Evolutionary conservation across 1,284 basidiomycete genomes (phyloP), one percentile per base, ranked within the genome.

Genomic region (Neonothopanus nambi): DNA sequence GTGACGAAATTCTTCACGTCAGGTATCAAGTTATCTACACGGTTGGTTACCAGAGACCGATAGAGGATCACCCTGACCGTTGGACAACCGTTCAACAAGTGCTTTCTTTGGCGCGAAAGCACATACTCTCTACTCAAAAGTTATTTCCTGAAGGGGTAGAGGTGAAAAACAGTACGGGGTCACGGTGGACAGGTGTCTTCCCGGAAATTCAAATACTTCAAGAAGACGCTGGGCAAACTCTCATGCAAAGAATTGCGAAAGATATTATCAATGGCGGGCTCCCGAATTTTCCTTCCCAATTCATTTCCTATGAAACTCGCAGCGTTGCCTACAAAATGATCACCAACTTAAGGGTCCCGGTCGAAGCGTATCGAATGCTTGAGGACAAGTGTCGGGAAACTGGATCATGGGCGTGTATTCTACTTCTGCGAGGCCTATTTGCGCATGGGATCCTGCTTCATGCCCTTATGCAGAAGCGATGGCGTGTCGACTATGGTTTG

Each of bases 51-150:
- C 75, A 77, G 44, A 53, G 51, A 30, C 63, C 70, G 1, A 53
- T 80, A 15, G 73, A 81, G 28, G 70, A 70, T 26, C 68, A 69
- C 36, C 77, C 79, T 0, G 65, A 77, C 47, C 73, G 81, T 42
- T 82, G 81, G 80, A 62, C 55, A 0, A 74, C 64, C 1, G 67
- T 68, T 0, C 72, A 81, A 52, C 65, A 77, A 17, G 47, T 80
- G 2, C 63, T 81, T 3, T 52, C 58, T 21, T 59, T 64, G 15
- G 59, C 62, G 3, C 45, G 47, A 12, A 54, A 52, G 12, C 61
- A 66, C 55, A 57, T 60, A 13, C 13, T 24, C 0, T 5, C 42
- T 4, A 44, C 66, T 18, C 54, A 54, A 40, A 3, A 38, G 2
- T 7, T 23, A 3, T 63, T 58, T 46, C 58, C 63, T 2, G 12